These are phyloP conservation scores for Protostelium mycophagum DNA, from an alignment of 78 protist genomes.

Conservation along the genomic window DNA sequence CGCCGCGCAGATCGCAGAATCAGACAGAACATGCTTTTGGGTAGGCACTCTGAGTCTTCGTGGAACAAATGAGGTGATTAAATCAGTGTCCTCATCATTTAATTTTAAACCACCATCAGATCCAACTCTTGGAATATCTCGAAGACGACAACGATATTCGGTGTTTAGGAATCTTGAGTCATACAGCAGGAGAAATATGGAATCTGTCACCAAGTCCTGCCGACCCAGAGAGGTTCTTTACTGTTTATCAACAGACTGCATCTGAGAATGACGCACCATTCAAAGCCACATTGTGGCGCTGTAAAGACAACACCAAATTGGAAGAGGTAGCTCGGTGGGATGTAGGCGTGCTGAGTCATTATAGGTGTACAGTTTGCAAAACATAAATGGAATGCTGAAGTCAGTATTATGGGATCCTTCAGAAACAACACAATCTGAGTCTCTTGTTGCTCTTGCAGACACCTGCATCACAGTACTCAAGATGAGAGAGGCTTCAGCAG, in stretches of 20 bases:
- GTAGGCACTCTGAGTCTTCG: slow-evolving; percentile 40
- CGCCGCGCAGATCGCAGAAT: slow-evolving; percentile 11
- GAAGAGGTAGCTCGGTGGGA: slow-evolving; percentile 22
- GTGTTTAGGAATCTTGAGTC: slow-evolving; percentile 18
- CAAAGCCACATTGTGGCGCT: slow-evolving; percentile 37
- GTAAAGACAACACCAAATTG: slow-evolving; percentile 9
- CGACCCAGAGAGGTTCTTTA: slow-evolving; percentile 30
- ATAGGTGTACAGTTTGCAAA: background rate
- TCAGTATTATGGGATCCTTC: slow-evolving; percentile 59
- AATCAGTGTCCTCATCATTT: background rate
- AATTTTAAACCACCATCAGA: background rate
- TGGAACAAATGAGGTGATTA: slow-evolving; percentile 41
- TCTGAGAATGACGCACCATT: slow-evolving; percentile 12
- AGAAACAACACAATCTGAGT: slow-evolving; percentile 22
- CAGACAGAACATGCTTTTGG: slow-evolving; percentile 36
- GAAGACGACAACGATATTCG: background rate
- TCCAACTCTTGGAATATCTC: background rate
- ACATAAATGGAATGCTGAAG: slow-evolving; percentile 18
- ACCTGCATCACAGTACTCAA: slow-evolving; percentile 30
- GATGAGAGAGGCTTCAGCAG: background rate
- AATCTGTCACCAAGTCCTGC: slow-evolving; percentile 45
- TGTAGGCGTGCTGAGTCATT: slow-evolving; percentile 25
- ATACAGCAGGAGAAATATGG: slow-evolving; percentile 52
- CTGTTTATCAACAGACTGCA: slow-evolving; percentile 34
- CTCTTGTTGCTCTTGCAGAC: slow-evolving; percentile 34